Conservation (phyloP, 305 asterid species). For the Fraxinus floribunda region DNA sequence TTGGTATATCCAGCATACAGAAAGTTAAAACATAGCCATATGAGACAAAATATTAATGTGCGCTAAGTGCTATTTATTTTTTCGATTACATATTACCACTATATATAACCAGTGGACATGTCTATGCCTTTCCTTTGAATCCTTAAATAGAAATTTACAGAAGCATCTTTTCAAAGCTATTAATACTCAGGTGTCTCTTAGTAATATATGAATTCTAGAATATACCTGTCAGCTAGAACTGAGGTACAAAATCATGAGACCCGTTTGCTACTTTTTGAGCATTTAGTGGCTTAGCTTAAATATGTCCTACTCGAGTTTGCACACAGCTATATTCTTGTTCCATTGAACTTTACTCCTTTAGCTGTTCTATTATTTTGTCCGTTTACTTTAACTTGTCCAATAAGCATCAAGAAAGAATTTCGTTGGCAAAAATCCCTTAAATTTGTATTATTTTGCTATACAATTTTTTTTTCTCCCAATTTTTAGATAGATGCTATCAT, state of each 20-base stretch:
- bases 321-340: not conserved
- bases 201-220: not conserved
- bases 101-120: not conserved
- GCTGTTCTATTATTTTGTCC: not conserved
- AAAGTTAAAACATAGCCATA: not conserved
- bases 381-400: not conserved
- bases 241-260: not conserved
- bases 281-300: not conserved
- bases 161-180: not conserved
- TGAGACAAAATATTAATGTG: not conserved
- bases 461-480: not conserved
- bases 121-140: not conserved
- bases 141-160: not conserved
- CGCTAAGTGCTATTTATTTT: not conserved
- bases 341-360: not conserved
- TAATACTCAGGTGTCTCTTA: not conserved
- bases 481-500: not conserved
- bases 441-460: not conserved
- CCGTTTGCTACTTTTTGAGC: not conserved
- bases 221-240: not conserved
- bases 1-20: not conserved
- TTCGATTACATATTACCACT: not conserved
- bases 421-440: not conserved
- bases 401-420: not conserved
- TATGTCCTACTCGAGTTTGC: not conserved